Base-by-base conservation (phyloP, 1,284 basidiomycete genomes). In the Austropuccinia psidii region DNA sequence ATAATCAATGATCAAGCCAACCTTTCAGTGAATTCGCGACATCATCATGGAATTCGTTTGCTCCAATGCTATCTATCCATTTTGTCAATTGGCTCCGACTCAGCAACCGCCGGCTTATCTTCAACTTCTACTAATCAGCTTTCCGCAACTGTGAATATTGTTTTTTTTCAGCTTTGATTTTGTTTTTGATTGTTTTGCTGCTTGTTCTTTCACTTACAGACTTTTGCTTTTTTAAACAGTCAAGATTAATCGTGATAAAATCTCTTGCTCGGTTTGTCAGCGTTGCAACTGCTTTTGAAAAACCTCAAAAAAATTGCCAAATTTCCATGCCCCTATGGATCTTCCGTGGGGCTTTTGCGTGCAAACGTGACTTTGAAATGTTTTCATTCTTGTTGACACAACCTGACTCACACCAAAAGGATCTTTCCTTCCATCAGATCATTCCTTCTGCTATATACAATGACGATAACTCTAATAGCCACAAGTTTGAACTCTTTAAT, bases 31-130 rank as follows among this genome's bases (percentile, higher is more conserved):
- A 65, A 74, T 37, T 37, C 49, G 21, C 55, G 43, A 41, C 65
- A 62, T 41, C 70, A 67, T 7, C 67, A 66, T 21, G 88, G 88
- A 47, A 83, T 81, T 74, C 85, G 88, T 33, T 84, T 89, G 7
- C 79, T 91, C 35, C 86, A 89, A 78, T 89, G 89, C 1, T 91
- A 90, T 78, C 83, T 91, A 6, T 86, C 88, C 19, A 84, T 90
- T 24, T 21, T 73, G 15, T 73, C 70, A 2, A 57, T 64, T 19
- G 70, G 61, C 29, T 43, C 70, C 27, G 61, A 64, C 45, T 60
- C 49, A 33, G 49, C 52, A 21, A 52, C 49, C 45, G 50, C 70
- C 19, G 70, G 70, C n/a, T 49, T 64, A 3, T 50, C 60, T 21
- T 64, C 70, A 21, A 64, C 70, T 45, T 65, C 70, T 9, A 19